phyloP scores from a whole-genome alignment of 2,329 filamentous ascomycete species.

The Aureobasidium melanogenum region DNA sequence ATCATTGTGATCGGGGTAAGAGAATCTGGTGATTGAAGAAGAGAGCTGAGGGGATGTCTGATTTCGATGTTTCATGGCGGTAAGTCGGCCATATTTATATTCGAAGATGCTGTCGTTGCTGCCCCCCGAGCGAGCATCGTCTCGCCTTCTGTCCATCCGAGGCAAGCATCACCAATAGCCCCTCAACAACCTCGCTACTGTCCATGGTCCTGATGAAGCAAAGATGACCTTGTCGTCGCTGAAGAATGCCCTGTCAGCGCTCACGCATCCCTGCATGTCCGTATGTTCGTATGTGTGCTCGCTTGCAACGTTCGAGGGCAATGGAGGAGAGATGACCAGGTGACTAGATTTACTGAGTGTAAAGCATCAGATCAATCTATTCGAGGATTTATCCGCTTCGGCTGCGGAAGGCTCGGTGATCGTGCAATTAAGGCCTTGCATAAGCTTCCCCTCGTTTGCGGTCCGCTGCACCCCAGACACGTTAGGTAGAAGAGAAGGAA shows the following conservation, averaged over 20 bases:
- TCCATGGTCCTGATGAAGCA: not conserved
- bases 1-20: not conserved
- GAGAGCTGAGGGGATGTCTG: not conserved
- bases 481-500: not conserved
- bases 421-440: slow-evolving; percentile 2
- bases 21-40: not conserved
- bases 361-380: not conserved
- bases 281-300: not conserved
- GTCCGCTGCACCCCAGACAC: not conserved
- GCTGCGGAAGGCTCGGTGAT: not conserved
- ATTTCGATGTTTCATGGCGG: not conserved
- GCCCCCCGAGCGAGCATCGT: not conserved
- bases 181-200: not conserved
- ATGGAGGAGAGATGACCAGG: not conserved
- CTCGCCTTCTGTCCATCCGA: not conserved
- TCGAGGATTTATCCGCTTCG: slow-evolving; percentile 1
- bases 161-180: not conserved
- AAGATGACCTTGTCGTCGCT: not conserved
- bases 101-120: not conserved
- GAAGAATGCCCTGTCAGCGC: not conserved
- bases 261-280: not conserved
- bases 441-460: slow-evolving; percentile 9
- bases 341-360: not conserved
- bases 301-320: not conserved
- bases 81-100: not conserved